Conservation (phyloP, 495 filamentous ascomycete genomes). For the Ascodesmis nigricans region DNA sequence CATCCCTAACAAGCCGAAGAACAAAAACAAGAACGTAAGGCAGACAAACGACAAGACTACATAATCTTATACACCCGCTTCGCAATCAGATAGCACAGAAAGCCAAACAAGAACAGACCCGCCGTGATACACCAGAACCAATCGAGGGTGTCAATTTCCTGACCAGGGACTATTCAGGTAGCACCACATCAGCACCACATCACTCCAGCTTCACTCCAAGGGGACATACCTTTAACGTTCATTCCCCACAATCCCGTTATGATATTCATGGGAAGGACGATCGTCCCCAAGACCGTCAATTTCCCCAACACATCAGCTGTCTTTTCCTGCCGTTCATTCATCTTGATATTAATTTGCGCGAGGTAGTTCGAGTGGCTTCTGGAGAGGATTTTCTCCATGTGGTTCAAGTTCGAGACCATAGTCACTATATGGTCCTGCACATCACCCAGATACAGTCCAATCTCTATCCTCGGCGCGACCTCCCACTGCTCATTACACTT, state of each 20-base stretch:
- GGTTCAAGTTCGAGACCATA: constrained; percentile 86
- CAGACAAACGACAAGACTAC: constrained; percentile 5
- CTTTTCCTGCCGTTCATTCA: constrained; percentile 54
- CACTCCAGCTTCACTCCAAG: too few relatives aligned
- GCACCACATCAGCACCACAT: too few relatives aligned
- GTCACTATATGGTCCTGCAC: constrained; percentile 98
- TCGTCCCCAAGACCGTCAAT: constrained; percentile 84
- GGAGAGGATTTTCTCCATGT: constrained; percentile 94
- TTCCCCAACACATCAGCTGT: constrained; percentile 77
- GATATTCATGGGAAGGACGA: constrained; percentile 89
- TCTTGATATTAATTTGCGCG: constrained; percentile 80
- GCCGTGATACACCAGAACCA: constrained; percentile 47
- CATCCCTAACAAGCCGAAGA: background rate
- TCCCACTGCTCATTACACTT: constrained; percentile 93
- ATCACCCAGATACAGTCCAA: constrained; percentile 85
- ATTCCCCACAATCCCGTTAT: constrained; percentile 93
- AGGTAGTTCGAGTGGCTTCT: constrained; percentile 92
- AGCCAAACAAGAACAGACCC: constrained; percentile 56
- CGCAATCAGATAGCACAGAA: constrained; percentile 60
- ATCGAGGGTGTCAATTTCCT: constrained; percentile 27
- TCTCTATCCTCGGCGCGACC: constrained; percentile 82
- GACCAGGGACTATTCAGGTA: too few relatives aligned
- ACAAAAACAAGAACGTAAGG: background rate
- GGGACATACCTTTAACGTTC: constrained; percentile 77
- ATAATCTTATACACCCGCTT: constrained; percentile 35